Percentiles rank a stretch among this genome's conserved stretches.
Evolutionary conservation across 2,329 filamentous ascomycete species (phyloP).

Genomic region (Cadophora sp.): DNA sequence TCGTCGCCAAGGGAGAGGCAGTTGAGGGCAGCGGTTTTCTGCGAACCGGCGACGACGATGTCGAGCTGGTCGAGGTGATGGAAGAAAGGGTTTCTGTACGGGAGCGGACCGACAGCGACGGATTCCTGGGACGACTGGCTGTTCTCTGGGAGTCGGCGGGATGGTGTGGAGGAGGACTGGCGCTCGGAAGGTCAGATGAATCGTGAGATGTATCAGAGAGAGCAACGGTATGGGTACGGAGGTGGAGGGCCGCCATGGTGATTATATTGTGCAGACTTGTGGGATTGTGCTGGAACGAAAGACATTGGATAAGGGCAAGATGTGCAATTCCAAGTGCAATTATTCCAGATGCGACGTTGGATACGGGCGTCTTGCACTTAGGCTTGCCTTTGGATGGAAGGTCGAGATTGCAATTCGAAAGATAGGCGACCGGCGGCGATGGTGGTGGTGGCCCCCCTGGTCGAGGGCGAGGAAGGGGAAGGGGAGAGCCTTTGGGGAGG

Average conservation of each 20-base stretch:
- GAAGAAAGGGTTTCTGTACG: constrained; percentile 32
- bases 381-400: constrained; percentile 16
- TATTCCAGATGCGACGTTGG: constrained; percentile 7
- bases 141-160: constrained; percentile 23
- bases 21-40: constrained; percentile 67
- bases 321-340: constrained; percentile 34
- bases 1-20: constrained; percentile 58
- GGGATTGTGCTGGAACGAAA: constrained; percentile 24
- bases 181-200: constrained; percentile 39
- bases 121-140: constrained; percentile 29
- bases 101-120: constrained; percentile 36
- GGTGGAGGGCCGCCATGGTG: constrained; percentile 36
- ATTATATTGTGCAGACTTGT: constrained; percentile 26
- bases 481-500: not conserved
- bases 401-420: constrained; percentile 6
- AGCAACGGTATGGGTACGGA: constrained; percentile 15
- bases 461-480: not conserved
- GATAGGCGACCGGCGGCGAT: not conserved
- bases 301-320: constrained; percentile 38
- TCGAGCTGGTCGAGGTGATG: constrained; percentile 34
- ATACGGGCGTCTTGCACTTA: constrained; percentile 1
- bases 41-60: constrained; percentile 51
- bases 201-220: constrained; percentile 43
- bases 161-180: constrained; percentile 23
- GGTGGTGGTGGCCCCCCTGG: not conserved